Evolutionary conservation across 1,284 basidiomycete species (phyloP), one percentile per base, ranked within the genome.

Genomic region (Ganoderma meredithae): DNA sequence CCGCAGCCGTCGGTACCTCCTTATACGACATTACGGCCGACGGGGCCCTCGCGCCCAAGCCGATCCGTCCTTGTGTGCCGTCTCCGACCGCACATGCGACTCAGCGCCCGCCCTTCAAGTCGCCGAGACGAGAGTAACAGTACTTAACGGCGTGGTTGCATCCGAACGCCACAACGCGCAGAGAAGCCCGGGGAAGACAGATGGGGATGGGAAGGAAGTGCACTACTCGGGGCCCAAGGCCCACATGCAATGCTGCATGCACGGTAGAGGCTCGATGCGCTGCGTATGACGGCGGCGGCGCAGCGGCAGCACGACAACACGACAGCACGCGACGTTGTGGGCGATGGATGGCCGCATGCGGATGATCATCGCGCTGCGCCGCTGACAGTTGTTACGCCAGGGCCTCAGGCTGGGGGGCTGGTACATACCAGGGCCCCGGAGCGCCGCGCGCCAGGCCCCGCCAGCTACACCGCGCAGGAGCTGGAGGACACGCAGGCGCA

Each of bases 291-390:
- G 22, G n/a, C 47, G 47, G 47, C 47, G 47, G 22, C 47, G 47
- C n/a, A n/a, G n/a, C 44, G 44, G 3, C 27, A 31, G 27, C 27
- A 31, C 27, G 27, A 31, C 27, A 31, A 3, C 36, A 36, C 36
- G 47, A 49, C 47, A 25, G 47, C 47, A 22, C 22, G 22, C 47
- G 47, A 49, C 47, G 47, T 49, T 49, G 22, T 12, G 47, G 47
- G 1, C 47, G 47, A 49, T 49, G 10, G n/a, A 22, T 47, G 44
- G 19, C 47, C 47, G 10, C 12, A 12, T 49, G 22, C 10, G 47
- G 47, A 49, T 49, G 47, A 49, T 49, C 47, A 49, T 49, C 47
- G 22, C 25, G 47, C 47, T 49, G 47, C 47, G 47, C 47, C 47
- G 47, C 22, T 49, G 47, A 49, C 47, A 49, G 47, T 49, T 49